Base-by-base conservation (phyloP, 148 eudicot genomes). In the Heliosperma pusillum region DNA sequence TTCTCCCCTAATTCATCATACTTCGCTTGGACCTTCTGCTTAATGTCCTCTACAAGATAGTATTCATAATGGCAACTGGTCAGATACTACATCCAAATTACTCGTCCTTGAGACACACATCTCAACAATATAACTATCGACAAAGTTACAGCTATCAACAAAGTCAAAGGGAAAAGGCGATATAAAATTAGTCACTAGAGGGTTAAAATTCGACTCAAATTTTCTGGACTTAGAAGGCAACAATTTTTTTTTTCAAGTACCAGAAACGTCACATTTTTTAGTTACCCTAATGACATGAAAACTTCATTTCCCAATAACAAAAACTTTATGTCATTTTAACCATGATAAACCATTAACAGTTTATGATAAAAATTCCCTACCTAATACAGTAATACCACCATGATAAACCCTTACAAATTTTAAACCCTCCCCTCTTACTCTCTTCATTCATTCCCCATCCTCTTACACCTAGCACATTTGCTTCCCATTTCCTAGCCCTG, bases 1-100 rank as follows among this genome's bases (percentile, higher is more conserved):
- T 84, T 88, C 40, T 86, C 90, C 56, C 82, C 92, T 56, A 95
- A 87, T 80, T 90, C 91, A 75, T 95, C 87, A 69, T 86, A 86
- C 83, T 90, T 92, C 68, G 84, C 70, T 75, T 85, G 85, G 76
- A 92, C 96, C 85, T 89, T 85, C 84, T 77, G 77, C 84, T 95
- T 92, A 24, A 92, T 83, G 42, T 92, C 78, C 85, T 87, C 98
- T 95, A 84, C 68, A 79, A 77, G 11, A 52, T 25, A 45, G 42
- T 66, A 58, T 50, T 58, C 44, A 67, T 62, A 72, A 65, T 15
- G 15, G 29, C 13, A 36, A 22, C 36, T 40, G 7, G 69, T 69
- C 33, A 69, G 26, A 56, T 9, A n/a, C 7, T 12, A 19, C 19
- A 25, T 62, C 63, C 52, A 33, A 30, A 47, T 26, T 8, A 58